Base-by-base conservation (phyloP, 768 basidiomycete species). In the Naganishia randhawae region DNA sequence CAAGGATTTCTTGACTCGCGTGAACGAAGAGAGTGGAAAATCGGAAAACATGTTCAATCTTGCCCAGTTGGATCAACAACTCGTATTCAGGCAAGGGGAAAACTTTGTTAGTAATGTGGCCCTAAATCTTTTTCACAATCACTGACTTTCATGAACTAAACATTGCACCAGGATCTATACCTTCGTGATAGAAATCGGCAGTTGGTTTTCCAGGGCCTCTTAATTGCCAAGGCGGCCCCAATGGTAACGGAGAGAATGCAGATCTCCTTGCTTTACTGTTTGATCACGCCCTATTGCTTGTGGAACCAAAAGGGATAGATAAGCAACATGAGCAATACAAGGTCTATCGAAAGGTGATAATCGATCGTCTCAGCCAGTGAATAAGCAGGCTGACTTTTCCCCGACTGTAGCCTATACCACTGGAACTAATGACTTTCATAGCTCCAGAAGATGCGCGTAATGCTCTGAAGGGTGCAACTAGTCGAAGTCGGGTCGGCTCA, bases 31-130 rank as follows among this genome's bases (percentile, higher is more conserved):
- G 81, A 92, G 90, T 8, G 96, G 96, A 22, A 93, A 89, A 82
- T 87, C 92, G 48, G 96, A 98, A 82, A 98, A 97, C 76, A 84
- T 93, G 68, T 97, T 98, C 83, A 96, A 96, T 78, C 83, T 99
- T 64, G 82, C 91, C 63, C 95, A 99, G 80, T 84, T 99, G 41
- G 92, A 96, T 74, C 88, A 89, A 76, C 93, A 97, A 81, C 82
- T 99, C 45, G 82, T 89, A 41, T 97, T 93, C 81, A 86, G 89
- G 68, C 91, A 88, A 8, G 91, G 91, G 55, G 95, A 98, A 76
- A 84, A 88, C 80, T 90, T 94, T 78, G 92, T 93, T 71, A 76
- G 89, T 83, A 7, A n/a, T n/a, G n/a, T n/a, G 54, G 10, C 16
- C 29, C 11, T 11, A 19, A 19, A 64, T 37, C n/a, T 22, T 35